A percentile compares a stretch with the other conserved stretches of the same genome.
Evolutionary conservation across 2,329 filamentous ascomycete genomes (phyloP).

Genomic region (Fusarium sp.): DNA sequence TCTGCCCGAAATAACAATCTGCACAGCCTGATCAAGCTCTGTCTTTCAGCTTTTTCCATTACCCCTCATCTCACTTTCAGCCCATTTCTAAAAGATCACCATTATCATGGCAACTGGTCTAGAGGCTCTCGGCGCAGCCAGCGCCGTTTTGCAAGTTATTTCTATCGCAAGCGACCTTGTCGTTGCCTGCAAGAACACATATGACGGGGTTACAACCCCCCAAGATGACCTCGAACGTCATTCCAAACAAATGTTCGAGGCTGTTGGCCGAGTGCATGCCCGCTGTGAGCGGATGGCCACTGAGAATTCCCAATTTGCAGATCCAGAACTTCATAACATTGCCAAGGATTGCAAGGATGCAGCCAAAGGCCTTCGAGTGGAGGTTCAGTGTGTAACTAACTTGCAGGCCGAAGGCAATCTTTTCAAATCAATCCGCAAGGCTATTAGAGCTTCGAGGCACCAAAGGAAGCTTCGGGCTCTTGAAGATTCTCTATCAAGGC

Average conservation of each 20-base stretch:
- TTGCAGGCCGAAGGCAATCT: fast-evolving
- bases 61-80: neutral
- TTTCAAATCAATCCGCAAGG: fast-evolving
- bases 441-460: fast-evolving
- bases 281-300: neutral
- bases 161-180: conserved; percentile 1
- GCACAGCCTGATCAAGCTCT: conserved; percentile 3
- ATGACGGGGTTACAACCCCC: neutral
- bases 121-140: conserved; percentile 23
- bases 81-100: fast-evolving
- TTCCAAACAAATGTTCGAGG: neutral
- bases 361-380: fast-evolving
- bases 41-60: neutral
- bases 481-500: fast-evolving
- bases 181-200: conserved; percentile 1
- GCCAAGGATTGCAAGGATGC: neutral
- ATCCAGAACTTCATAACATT: conserved; percentile 1
- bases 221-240: conserved; percentile 11
- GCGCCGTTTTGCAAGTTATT: conserved; percentile 28
- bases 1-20: neutral
- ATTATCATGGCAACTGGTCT: neutral
- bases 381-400: fast-evolving
- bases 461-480: fast-evolving
- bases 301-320: fast-evolving
- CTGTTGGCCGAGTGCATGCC: neutral